Evolutionary conservation across 108 stramenopile genomes (phyloP), one percentile per base, ranked within the genome.

Genomic region (Cyclotella baltica): DNA sequence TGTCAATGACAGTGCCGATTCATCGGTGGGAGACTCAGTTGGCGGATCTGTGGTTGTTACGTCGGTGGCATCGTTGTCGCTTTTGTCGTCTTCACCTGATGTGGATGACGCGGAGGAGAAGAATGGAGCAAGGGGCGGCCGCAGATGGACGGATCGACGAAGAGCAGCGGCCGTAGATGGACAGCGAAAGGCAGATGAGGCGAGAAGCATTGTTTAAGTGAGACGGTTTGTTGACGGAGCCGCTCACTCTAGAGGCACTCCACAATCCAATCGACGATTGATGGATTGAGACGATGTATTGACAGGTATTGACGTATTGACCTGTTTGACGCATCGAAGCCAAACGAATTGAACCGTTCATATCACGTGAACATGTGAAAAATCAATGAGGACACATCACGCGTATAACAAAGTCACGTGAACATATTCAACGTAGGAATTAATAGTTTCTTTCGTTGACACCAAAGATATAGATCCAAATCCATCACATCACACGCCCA

Each of bases 161-260:
- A 55, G 64, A n/a, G 53, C 62, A 56, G 48, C 40, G 2, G 37
- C 67, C 52, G 43, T 43, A 34, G 46, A 63, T 51, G 55, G 43
- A 8, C 77, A 67, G 29, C 78, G 78, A 28, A 80, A 73, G 66
- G 78, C 59, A 36, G 66, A 72, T 36, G 78, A 36, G 40, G 78
- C 78, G 33, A 80, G 78, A 27, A 80, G 78, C 78, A 80, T 75
- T 3, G 22, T 63, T 51, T 36, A n/a, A 33, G 6, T 0, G 8
- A 33, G 30, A 28, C 20, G 35, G 4, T 30, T 16, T 16, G 35
- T n/a, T 8, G 61, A 33, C 0, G 61, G n/a, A 3, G 6, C 53
- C n/a, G n/a, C n/a, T n/a, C n/a, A n/a, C n/a, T n/a, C n/a, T n/a
- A n/a, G n/a, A n/a, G n/a, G n/a, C n/a, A n/a, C n/a, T n/a, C n/a